These are phyloP conservation scores for Globisporangium nunn DNA, from an alignment of 352 stramenopile genomes.

Conservation along the genomic window DNA sequence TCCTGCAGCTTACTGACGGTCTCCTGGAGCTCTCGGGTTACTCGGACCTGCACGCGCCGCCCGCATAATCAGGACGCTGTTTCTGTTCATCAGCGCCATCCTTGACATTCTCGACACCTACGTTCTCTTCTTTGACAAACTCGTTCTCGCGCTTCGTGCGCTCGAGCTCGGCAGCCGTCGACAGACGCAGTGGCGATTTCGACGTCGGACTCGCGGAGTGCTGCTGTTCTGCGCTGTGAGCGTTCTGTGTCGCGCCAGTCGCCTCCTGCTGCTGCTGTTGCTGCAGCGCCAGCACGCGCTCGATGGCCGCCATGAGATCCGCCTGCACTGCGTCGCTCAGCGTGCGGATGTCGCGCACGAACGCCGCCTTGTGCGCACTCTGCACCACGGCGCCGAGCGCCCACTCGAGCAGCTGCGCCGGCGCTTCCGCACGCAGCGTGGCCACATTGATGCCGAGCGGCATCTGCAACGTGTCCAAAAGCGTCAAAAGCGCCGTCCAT, in stretches of 20 bases:
- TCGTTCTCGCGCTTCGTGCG: slow-evolving; percentile 38
- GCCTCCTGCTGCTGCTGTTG: slow-evolving; percentile 1
- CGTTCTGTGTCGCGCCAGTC: background rate
- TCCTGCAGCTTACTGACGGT: slow-evolving; percentile 16
- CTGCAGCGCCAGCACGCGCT: slow-evolving; percentile 32
- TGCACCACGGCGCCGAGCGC: slow-evolving; percentile 48
- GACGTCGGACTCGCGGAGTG: background rate
- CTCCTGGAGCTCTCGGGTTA: slow-evolving; percentile 24
- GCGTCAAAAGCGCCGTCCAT: background rate
- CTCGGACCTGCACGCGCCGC: slow-evolving; percentile 21
- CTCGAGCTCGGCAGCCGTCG: slow-evolving; percentile 42
- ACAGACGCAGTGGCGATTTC: slow-evolving; percentile 27
- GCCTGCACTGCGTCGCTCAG: slow-evolving; percentile 55
- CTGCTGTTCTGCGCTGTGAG: too few relatives aligned
- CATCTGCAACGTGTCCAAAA: slow-evolving; percentile 8
- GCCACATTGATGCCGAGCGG: slow-evolving; percentile 15
- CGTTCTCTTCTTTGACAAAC: slow-evolving; percentile 59
- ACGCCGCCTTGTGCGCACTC: slow-evolving; percentile 40
- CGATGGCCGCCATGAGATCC: slow-evolving; percentile 61
- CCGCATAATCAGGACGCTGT: background rate
- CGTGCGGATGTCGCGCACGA: slow-evolving; percentile 59
- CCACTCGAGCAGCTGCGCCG: slow-evolving; percentile 23
- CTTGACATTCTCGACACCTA: slow-evolving; percentile 11
- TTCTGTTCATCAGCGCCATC: background rate
- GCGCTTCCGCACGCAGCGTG: slow-evolving; percentile 6